Base-by-base conservation (phyloP, 306 rosid genomes). In the Morella rubra region DNA sequence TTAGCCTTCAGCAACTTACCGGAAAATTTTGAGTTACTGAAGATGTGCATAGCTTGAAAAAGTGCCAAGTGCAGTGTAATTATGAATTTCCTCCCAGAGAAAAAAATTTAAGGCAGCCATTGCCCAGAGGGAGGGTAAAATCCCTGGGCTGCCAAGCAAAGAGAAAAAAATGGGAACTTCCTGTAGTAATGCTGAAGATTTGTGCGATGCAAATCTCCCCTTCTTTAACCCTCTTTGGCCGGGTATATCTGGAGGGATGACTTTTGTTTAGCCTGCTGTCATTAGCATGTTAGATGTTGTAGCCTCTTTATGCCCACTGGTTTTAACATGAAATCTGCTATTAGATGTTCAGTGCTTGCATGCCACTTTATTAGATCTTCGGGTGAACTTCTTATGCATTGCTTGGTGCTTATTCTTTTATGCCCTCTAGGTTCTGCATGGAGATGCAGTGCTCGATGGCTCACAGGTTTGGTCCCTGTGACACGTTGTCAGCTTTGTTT, bases 381-480 rank as follows among this genome's bases (percentile, higher is more conserved):
- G 16, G 4, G 4, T 13, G 1, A 15, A 71, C 13, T 47, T 15
- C 27, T 72, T 49, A 49, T 44, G 42, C 62, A 49, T 78, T 75
- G 79, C 47, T 22, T 46, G 67, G 45, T 44, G 69, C 55, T 77
- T 6, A 5, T 49, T 74, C 12, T 73, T 18, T 53, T 74, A 60
- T 79, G 76, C 59, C 80, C 65, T 56, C 68, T 73, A 89, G 98
- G 98, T 94, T 82, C 74, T 91, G 82, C 98, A 94, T 81, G 98
- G 95, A 74, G 98, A 94, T 91, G 98, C 98, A 22, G 96, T 91
- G 69, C 84, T 91, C 44, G 98, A 94, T 83, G 84, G 84, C 55
- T 82, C 80, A 72, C 93, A 72, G 97, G 97, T 94, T 69, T 71
- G 75, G 73, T 72, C 88, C 72, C 73, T 70, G 45, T 66, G 44